These are phyloP conservation scores for Trichoderma oligosporum DNA, from an alignment of 2,329 filamentous ascomycete species.

Conservation along the genomic window DNA sequence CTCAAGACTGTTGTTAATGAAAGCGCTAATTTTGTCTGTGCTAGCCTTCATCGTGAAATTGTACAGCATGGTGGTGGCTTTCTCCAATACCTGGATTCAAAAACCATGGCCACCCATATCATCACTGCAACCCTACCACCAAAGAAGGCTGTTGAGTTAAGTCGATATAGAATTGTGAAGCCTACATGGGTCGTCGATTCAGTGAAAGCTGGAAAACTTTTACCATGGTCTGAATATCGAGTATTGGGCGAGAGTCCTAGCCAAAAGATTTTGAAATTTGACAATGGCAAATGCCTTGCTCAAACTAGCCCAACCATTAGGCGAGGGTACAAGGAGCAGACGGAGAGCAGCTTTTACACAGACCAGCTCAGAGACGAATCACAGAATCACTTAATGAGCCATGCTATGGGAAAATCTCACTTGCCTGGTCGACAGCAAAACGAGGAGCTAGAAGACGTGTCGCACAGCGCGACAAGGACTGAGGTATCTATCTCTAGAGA, in stretches of 20 bases:
- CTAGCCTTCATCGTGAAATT: constrained; percentile 71
- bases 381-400: background rate
- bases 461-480: background rate
- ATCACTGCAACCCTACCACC: constrained; percentile 86
- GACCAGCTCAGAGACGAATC: constrained; percentile 55
- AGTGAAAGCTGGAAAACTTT: constrained; percentile 70
- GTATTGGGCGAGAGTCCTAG: constrained; percentile 79
- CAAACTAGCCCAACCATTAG: constrained; percentile 56
- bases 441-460: background rate
- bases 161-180: constrained; percentile 84
- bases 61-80: constrained; percentile 94
- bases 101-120: constrained; percentile 93
- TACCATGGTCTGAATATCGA: constrained; percentile 83
- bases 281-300: constrained; percentile 60
- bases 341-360: constrained; percentile 77
- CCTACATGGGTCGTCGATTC: constrained; percentile 94
- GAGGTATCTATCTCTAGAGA: background rate
- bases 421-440: background rate
- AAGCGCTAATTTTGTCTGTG: constrained; percentile 20
- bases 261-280: constrained; percentile 69
- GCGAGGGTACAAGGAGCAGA: constrained; percentile 74
- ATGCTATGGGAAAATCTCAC: background rate
- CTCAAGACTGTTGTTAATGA: background rate
- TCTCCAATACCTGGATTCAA: constrained; percentile 89
- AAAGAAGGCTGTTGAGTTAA: constrained; percentile 88